These are phyloP conservation scores for Wickerhamiella cacticola DNA, from an alignment of 805 yeast genomes.

Conservation along the genomic window DNA sequence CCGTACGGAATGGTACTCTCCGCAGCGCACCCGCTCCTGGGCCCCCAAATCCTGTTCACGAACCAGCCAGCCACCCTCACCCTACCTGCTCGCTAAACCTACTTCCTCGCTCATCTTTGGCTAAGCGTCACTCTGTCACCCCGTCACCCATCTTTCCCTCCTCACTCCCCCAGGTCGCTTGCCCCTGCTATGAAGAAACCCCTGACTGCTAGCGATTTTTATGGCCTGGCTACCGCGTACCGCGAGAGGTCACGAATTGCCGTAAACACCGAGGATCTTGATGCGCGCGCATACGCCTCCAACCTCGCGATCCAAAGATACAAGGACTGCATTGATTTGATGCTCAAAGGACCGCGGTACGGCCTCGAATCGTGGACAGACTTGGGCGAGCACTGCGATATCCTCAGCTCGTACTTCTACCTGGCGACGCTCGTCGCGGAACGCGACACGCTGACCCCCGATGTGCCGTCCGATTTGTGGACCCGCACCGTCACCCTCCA, in stretches of 20 bases:
- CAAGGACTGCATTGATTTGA: not conserved
- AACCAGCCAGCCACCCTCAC: no score
- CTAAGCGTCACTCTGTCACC: no score
- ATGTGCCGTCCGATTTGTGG: not conserved
- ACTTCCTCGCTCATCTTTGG: no score
- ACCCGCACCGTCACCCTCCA: not conserved
- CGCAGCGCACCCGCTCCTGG: no score
- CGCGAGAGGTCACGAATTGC: not conserved
- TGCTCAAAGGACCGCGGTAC: not conserved
- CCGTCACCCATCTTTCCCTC: no score
- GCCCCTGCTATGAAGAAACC: constrained; percentile 6
- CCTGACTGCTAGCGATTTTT: not conserved
- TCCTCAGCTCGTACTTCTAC: not conserved
- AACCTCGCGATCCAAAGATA: not conserved
- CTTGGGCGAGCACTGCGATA: not conserved
- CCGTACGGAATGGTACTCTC: no score
- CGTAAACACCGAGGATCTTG: not conserved
- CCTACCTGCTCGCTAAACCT: no score
- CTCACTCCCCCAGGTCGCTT: no score
- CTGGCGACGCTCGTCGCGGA: not conserved
- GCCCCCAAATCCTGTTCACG: no score
- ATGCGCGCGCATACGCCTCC: not conserved
- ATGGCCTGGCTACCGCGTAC: constrained; percentile 2
- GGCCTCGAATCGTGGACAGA: not conserved
- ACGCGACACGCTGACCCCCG: not conserved